phyloP scores from a whole-genome alignment of 345 rosid genomes.

The Noccaea caerulescens region DNA sequence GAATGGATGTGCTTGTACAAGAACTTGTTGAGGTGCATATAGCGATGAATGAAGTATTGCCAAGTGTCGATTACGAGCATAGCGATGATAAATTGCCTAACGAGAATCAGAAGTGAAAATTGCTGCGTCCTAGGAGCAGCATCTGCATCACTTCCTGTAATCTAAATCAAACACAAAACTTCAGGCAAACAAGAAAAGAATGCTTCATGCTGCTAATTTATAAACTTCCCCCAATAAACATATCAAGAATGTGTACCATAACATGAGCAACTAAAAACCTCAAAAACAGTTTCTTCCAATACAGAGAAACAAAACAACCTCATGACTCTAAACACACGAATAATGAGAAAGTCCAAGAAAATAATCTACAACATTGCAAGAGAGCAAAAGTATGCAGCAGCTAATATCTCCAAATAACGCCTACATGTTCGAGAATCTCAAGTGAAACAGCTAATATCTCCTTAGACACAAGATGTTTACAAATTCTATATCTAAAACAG shows the following conservation, averaged over 20 bases:
- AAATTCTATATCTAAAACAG: background rate
- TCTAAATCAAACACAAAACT: constrained; percentile 10
- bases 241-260: background rate
- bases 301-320: constrained; percentile 23
- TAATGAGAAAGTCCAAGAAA: background rate
- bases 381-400: constrained; percentile 14
- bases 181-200: background rate
- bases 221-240: constrained; percentile 15
- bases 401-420: too few species aligned
- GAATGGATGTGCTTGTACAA: constrained; percentile 48
- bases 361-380: background rate
- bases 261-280: background rate
- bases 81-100: constrained; percentile 40
- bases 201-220: constrained; percentile 2
- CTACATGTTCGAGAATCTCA: background rate
- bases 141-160: constrained; percentile 47
- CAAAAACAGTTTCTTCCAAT: background rate
- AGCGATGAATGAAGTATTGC: constrained; percentile 49
- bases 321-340: constrained; percentile 3
- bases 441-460: background rate
- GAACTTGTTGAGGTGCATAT: constrained; percentile 48
- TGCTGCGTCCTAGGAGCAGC: constrained; percentile 20
- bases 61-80: constrained; percentile 49
- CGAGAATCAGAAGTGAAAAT: constrained; percentile 35
- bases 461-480: background rate